Conservation (phyloP, 768 basidiomycete species). For the Agaricus subrufescens region DNA sequence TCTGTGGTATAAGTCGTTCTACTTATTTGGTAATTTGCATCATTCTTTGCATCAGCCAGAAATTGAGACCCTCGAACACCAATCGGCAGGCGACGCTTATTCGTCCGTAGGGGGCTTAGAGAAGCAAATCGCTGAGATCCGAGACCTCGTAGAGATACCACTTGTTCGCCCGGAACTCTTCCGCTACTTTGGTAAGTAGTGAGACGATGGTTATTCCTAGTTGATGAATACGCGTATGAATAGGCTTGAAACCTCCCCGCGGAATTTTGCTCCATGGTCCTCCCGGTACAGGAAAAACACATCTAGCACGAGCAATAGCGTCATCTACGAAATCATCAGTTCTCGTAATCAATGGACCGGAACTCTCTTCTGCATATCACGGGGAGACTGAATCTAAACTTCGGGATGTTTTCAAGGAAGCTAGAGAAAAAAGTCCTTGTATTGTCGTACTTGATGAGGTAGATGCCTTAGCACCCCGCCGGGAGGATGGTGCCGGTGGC, state of each 20-base stretch:
- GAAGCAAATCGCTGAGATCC: conserved; percentile 81
- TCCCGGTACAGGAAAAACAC: conserved; percentile 97
- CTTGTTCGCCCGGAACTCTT: conserved; percentile 28
- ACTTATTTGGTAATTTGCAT: neutral
- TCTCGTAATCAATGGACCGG: conserved; percentile 93
- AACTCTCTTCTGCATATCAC: conserved; percentile 92
- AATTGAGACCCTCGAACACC: conserved; percentile 42
- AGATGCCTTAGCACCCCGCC: conserved; percentile 86
- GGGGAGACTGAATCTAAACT: conserved; percentile 94
- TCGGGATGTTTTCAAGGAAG: conserved; percentile 85
- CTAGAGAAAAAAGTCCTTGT: conserved; percentile 76
- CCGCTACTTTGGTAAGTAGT: conserved; percentile 24
- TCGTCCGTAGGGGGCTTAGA: conserved; percentile 82
- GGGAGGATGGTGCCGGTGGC: conserved; percentile 87
- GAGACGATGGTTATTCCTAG: neutral
- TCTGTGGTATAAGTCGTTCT: conserved; percentile 10
- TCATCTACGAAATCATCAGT: conserved; percentile 81
- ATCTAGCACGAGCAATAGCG: conserved; percentile 91
- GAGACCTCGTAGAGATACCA: conserved; percentile 30
- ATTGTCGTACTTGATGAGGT: conserved; percentile 96
- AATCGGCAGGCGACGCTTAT: conserved; percentile 55
- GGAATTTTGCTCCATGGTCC: conserved; percentile 94
- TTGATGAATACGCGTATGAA: conserved; percentile 7
- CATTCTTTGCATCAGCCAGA: conserved; percentile 28
- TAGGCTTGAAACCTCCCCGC: conserved; percentile 90